Evolutionary conservation across 176 grass and related monocot species (phyloP), one percentile per base, ranked within the genome.

Genomic region (Miscanthus lutarioriparius): DNA sequence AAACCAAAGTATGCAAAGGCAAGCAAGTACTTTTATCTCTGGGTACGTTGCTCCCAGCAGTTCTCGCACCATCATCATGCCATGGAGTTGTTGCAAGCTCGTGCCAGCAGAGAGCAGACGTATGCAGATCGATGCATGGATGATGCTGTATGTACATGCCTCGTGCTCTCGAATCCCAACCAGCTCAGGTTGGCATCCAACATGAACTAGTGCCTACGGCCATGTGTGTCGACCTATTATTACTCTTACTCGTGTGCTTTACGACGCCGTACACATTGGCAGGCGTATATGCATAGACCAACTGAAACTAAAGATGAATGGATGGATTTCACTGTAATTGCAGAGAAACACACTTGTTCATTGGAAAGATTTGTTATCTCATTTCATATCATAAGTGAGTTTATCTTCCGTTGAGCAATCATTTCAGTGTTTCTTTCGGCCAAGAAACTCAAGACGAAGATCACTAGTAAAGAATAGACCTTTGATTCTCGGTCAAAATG

Each of bases 151-250:
- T 35, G 13, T 47, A 48, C 25, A 38, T 23, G 16, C 10, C 75
- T 73, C 67, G 67, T 86, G 84, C 80, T 90, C 84, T 68, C 84
- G 88, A 87, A 83, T 90, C 68, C 88, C 88, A 87, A 87, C 75
- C 84, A 83, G 88, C 61, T 74, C 67, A 17, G 75, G 68, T 53
- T 78, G 7, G 84, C 22, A 72, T 72, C 70, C 88, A 90, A 79
- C 88, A 90, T 79, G 84, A 87, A 22, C 80, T 87, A 90, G 84
- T 90, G 88, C 84, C 80, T 61, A 78, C 75, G 74, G 22, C 67
- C 84, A 79, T 90, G 79, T 86, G 74, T 86, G 88, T 86, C 87
- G 27, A 59, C 56, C 82, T 89, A 78, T 80, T 44, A 67, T 80
- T 74, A 80, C 69, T 58, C 81, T 10, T 33, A 14, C 71, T 44